Conservation (phyloP, 805 yeast genomes). For the Kuraishia ogatae region DNA sequence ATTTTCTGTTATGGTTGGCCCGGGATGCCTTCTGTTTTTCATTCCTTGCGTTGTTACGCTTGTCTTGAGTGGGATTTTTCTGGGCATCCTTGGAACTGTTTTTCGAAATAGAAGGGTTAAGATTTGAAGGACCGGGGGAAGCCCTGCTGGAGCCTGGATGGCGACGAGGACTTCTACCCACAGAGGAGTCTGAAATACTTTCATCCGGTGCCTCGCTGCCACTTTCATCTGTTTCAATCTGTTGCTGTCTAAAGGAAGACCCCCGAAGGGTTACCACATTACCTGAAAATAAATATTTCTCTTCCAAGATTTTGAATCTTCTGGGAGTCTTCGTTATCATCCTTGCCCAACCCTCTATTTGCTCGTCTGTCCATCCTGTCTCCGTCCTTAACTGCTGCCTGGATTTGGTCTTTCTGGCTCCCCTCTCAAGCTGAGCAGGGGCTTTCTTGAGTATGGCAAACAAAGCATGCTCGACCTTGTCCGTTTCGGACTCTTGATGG, state of each 20-base stretch:
- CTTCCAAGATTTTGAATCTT: slow-evolving; percentile 54
- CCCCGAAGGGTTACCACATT: slow-evolving; percentile 10
- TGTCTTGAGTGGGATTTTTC: slow-evolving; percentile 10
- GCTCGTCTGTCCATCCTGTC: slow-evolving; percentile 78
- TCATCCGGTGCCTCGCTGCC: slow-evolving; percentile 4
- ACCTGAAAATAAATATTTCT: slow-evolving; percentile 38
- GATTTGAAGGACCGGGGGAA: not conserved
- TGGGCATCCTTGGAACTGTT: not conserved
- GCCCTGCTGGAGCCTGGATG: not conserved
- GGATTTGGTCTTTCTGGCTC: slow-evolving; percentile 38
- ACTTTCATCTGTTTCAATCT: not conserved
- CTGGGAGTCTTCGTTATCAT: slow-evolving; percentile 62
- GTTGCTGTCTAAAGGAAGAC: not conserved
- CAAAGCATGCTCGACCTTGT: slow-evolving; percentile 42
- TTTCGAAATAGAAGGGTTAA: not conserved
- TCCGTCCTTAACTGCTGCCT: slow-evolving; percentile 43
- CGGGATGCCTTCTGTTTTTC: slow-evolving; percentile 46
- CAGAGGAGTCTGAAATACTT: slow-evolving; percentile 1
- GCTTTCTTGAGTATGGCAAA: slow-evolving; percentile 49
- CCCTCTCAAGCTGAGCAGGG: slow-evolving; percentile 36
- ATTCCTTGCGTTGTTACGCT: slow-evolving; percentile 32
- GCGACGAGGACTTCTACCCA: not conserved
- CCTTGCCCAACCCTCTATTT: slow-evolving; percentile 88
- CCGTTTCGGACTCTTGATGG: slow-evolving; percentile 21
- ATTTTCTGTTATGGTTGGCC: slow-evolving; percentile 61